Evolutionary conservation across 2,329 filamentous ascomycete genomes (phyloP).

Genomic region (Monosporascus sp.): DNA sequence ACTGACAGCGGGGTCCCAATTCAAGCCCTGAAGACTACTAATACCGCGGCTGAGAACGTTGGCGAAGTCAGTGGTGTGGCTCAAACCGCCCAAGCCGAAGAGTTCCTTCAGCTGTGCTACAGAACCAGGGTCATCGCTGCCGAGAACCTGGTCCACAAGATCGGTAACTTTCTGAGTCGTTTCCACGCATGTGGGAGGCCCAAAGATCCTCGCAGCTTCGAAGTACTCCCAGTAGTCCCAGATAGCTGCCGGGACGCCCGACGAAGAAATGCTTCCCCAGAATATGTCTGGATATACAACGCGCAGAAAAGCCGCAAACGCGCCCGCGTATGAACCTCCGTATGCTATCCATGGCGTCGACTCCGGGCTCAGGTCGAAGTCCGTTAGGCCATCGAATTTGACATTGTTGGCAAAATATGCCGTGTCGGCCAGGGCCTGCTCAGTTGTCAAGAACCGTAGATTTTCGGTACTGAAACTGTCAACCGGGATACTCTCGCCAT

Average conservation of each 20-base stretch:
- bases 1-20: constrained; percentile 49
- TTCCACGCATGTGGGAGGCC: constrained; percentile 56
- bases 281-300: constrained; percentile 73
- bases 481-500: constrained; percentile 69
- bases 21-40: constrained; percentile 39
- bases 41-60: constrained; percentile 36
- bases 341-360: constrained; percentile 71
- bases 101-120: constrained; percentile 37
- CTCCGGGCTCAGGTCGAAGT: constrained; percentile 60
- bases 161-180: constrained; percentile 54
- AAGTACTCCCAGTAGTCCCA: constrained; percentile 68
- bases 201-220: constrained; percentile 45
- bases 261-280: constrained; percentile 75
- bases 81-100: constrained; percentile 43
- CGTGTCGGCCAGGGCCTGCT: constrained; percentile 76
- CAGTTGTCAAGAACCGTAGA: constrained; percentile 75
- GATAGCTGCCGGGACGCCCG: constrained; percentile 72
- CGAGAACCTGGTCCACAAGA: constrained; percentile 45
- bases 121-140: constrained; percentile 31
- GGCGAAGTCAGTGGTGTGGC: constrained; percentile 44
- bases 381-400: constrained; percentile 63
- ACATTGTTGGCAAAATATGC: constrained; percentile 75
- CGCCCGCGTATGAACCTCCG: constrained; percentile 79
- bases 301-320: constrained; percentile 70
- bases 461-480: constrained; percentile 61